Evolutionary conservation across 306 rosid species (phyloP).

Genomic region (Comarum palustre): DNA sequence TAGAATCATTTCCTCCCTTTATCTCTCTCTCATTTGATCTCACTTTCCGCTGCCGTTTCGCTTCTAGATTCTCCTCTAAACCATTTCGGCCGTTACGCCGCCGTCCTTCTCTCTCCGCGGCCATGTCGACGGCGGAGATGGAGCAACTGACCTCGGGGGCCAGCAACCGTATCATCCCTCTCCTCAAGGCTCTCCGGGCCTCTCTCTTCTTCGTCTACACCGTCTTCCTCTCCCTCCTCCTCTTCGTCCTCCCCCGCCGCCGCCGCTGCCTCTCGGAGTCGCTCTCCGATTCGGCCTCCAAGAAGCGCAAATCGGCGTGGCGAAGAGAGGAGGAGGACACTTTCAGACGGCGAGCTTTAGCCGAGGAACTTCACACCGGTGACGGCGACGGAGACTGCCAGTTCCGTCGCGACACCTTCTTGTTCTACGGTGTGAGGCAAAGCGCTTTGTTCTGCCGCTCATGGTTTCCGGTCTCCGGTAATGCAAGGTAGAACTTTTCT

Average conservation of each 20-base stretch:
- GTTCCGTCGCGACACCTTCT: constrained; percentile 56
- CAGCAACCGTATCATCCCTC: constrained; percentile 91
- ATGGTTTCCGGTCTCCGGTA: constrained; percentile 64
- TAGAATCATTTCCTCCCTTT: background rate
- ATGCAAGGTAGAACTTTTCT: constrained; percentile 52
- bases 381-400: constrained; percentile 32
- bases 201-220: constrained; percentile 59
- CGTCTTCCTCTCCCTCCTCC: constrained; percentile 51
- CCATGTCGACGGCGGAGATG: constrained; percentile 60
- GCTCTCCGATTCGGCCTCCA: constrained; percentile 38
- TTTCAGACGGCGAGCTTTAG: constrained; percentile 64
- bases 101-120: constrained; percentile 17
- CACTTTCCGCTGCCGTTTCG: background rate
- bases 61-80: background rate
- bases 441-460: constrained; percentile 80
- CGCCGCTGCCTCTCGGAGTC: constrained; percentile 31
- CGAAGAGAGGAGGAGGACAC: constrained; percentile 82
- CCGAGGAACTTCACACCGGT: constrained; percentile 50
- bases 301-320: constrained; percentile 56
- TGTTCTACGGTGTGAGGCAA: constrained; percentile 59
- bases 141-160: constrained; percentile 97
- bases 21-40: too few species aligned
- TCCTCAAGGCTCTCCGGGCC: constrained; percentile 55
- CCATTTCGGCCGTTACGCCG: background rate
- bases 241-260: constrained; percentile 58